These are phyloP conservation scores for Scheffersomyces titani DNA, from an alignment of 1,139 yeast genomes.

Conservation along the genomic window DNA sequence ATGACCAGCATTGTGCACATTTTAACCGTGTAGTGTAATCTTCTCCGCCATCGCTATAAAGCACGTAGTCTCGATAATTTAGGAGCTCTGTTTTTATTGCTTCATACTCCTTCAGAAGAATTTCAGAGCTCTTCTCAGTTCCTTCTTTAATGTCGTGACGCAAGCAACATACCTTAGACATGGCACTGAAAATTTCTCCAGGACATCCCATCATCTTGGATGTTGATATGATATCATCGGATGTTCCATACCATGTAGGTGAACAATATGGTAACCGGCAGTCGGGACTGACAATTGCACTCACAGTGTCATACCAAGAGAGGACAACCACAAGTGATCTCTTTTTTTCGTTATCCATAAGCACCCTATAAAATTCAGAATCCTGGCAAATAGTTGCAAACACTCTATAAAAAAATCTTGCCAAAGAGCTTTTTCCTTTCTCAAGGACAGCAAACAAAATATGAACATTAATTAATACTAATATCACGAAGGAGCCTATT, in stretches of 20 bases:
- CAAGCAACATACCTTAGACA: constrained; percentile 42
- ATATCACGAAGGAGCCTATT: constrained; percentile 50
- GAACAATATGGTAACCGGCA: constrained; percentile 52
- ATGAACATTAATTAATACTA: constrained; percentile 53
- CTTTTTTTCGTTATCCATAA: constrained; percentile 44
- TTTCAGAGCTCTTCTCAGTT: constrained; percentile 6
- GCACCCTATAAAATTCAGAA: constrained; percentile 19
- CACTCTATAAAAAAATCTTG: constrained; percentile 48
- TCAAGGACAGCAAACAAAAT: constrained; percentile 51
- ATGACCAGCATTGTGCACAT: constrained; percentile 57
- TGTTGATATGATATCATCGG: constrained; percentile 36
- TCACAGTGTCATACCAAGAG: constrained; percentile 58
- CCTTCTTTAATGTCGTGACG: constrained; percentile 31
- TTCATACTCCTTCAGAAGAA: constrained; percentile 20
- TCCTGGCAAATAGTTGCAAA: constrained; percentile 50
- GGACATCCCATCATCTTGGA: constrained; percentile 59
- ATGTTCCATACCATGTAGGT: constrained; percentile 52
- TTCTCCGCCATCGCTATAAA: constrained; percentile 19
- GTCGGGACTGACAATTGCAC: constrained; percentile 56
- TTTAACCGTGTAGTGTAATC: constrained; percentile 38
- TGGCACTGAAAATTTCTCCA: constrained; percentile 49
- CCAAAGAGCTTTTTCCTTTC: constrained; percentile 51
- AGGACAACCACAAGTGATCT: constrained; percentile 49
- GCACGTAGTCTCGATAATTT: constrained; percentile 49
- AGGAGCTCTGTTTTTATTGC: constrained; percentile 31